These are phyloP conservation scores for Drechslerella stenobrocha DNA, from an alignment of 2,329 filamentous ascomycete genomes.

Conservation along the genomic window DNA sequence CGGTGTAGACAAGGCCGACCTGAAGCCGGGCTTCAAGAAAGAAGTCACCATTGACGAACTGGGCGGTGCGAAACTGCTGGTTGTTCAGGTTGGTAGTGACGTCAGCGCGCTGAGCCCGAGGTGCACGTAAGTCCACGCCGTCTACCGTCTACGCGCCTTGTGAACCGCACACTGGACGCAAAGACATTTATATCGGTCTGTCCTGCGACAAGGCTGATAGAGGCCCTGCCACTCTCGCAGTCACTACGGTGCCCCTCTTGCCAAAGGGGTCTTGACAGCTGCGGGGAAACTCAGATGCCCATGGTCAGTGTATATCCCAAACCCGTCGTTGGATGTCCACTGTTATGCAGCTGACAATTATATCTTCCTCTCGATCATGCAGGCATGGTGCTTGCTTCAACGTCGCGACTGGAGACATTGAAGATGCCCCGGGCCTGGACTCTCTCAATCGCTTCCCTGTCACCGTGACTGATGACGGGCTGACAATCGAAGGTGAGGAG, in stretches of 20 bases:
- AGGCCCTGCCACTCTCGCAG: conserved; percentile 55
- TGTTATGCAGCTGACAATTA: conserved; percentile 1
- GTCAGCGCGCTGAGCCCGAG: conserved; percentile 79
- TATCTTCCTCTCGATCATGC: conserved; percentile 13
- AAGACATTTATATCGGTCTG: too few species aligned
- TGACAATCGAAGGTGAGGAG: conserved; percentile 83
- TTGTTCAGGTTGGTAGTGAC: conserved; percentile 75
- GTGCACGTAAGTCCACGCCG: conserved; percentile 61
- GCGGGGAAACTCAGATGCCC: conserved; percentile 87
- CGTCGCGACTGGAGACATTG: conserved; percentile 83
- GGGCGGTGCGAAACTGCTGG: conserved; percentile 79
- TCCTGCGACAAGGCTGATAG: neutral
- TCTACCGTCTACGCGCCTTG: neutral
- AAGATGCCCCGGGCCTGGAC: conserved; percentile 89
- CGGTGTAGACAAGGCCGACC: conserved; percentile 72
- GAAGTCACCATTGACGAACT: conserved; percentile 91
- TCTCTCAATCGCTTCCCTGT: conserved; percentile 81
- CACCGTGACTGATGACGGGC: conserved; percentile 74
- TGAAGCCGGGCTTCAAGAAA: conserved; percentile 79
- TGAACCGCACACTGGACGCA: too few species aligned
- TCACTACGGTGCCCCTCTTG: conserved; percentile 89
- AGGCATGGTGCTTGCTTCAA: conserved; percentile 79
- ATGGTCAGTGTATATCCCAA: conserved; percentile 71
- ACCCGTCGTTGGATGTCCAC: conserved; percentile 57
- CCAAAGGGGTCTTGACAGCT: conserved; percentile 79